Evolutionary conservation across 2,329 filamentous ascomycete genomes (phyloP).

Genomic region (Fusarium sp.): DNA sequence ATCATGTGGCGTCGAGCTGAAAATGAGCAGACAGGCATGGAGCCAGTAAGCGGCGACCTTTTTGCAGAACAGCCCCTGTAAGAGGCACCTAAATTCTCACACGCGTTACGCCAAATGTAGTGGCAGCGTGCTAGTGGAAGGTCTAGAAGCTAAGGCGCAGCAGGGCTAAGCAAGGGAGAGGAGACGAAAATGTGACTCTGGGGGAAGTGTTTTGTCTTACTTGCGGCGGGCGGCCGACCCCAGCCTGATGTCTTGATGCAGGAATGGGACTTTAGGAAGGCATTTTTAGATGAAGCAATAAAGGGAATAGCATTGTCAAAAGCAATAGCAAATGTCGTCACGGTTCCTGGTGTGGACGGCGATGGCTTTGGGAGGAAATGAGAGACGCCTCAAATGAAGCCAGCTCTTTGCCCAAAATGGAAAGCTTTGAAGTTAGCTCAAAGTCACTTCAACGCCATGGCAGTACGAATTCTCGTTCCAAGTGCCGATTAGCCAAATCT

Average conservation of each 20-base stretch:
- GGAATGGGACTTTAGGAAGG: background rate
- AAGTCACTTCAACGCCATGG: background rate
- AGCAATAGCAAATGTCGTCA: background rate
- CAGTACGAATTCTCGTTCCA: background rate
- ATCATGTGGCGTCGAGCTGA: constrained; percentile 17
- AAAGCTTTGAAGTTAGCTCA: background rate
- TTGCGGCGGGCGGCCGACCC: background rate
- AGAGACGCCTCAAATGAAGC: background rate
- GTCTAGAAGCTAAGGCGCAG: background rate
- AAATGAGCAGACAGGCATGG: constrained; percentile 1
- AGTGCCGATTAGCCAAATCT: background rate
- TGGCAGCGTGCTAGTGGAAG: background rate
- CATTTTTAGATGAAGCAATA: background rate
- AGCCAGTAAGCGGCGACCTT: background rate
- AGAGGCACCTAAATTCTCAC: constrained; percentile 23
- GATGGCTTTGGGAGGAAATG: background rate
- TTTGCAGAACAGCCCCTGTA: background rate
- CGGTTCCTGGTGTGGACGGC: accelerated
- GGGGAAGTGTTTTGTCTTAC: background rate
- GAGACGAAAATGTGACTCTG: background rate
- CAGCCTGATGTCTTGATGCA: background rate
- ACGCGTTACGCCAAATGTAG: background rate
- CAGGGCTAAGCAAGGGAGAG: background rate
- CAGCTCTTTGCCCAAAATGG: background rate
- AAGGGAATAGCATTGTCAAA: background rate